Evolutionary conservation across 2,329 filamentous ascomycete species (phyloP).

Genomic region (Didymella segeticola): DNA sequence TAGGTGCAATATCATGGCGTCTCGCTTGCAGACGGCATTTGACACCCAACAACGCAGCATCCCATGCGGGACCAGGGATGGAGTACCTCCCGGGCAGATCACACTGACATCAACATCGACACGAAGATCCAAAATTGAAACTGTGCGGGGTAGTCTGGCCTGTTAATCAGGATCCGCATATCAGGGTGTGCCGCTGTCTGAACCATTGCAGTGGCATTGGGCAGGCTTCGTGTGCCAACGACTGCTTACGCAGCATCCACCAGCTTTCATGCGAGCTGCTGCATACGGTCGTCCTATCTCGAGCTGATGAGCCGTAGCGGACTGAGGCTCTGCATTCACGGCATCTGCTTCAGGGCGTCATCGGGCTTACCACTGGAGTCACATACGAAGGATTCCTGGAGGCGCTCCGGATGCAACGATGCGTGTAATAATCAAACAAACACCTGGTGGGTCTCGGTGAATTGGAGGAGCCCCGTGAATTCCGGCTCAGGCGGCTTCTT

Average conservation of each 20-base stretch:
- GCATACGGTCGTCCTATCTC: background rate
- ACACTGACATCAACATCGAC: background rate
- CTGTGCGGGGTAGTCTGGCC: background rate
- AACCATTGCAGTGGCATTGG: constrained; percentile 20
- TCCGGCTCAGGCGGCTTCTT: background rate
- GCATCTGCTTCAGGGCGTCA: background rate
- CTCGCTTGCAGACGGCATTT: too few relatives aligned
- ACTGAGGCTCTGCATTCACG: background rate
- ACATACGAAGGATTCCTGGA: background rate
- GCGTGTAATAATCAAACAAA: background rate
- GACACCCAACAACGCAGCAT: too few relatives aligned
- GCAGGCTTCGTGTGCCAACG: constrained; percentile 12
- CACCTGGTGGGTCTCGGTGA: background rate
- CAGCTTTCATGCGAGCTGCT: background rate
- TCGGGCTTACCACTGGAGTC: background rate
- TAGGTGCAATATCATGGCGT: too few relatives aligned
- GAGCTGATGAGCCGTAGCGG: background rate
- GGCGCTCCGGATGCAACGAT: background rate
- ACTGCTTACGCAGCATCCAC: constrained; percentile 3
- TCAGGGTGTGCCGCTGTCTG: background rate
- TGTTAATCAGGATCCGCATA: background rate
- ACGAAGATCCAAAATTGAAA: background rate
- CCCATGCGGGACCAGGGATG: too few relatives aligned
- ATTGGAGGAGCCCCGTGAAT: background rate
- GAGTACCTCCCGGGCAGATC: too few relatives aligned